These are phyloP conservation scores for Cyathus striatus DNA, from an alignment of 768 basidiomycete genomes.

Conservation along the genomic window DNA sequence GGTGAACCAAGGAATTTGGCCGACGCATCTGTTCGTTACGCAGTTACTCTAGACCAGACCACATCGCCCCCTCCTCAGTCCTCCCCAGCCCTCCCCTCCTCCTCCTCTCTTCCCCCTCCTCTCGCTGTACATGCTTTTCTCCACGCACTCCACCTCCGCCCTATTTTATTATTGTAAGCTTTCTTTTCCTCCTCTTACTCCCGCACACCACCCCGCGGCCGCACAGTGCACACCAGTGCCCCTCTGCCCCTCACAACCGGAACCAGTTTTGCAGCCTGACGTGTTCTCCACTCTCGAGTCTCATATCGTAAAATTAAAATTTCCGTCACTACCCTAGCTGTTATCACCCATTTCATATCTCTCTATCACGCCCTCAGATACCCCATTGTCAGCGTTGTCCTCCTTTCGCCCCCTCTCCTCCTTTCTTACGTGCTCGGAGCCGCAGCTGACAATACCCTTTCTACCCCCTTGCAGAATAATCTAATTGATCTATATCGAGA, in stretches of 20 bases:
- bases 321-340: no score
- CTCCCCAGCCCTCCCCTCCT: neutral
- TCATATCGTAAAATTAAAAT: no score
- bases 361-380: no score
- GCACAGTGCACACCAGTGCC: no score
- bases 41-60: neutral
- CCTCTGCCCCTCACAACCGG: no score
- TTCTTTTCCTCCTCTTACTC: neutral
- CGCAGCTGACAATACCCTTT: neutral
- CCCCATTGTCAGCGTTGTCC: neutral
- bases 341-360: no score
- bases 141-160: neutral
- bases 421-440: neutral
- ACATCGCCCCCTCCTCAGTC: neutral
- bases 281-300: no score
- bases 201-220: no score
- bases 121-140: neutral
- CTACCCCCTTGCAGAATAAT: constrained; percentile 13
- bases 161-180: neutral
- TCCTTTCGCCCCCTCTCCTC: neutral
- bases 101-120: neutral
- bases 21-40: no score
- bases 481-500: constrained; percentile 12
- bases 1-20: no score
- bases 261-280: no score